Evolutionary conservation across 1,284 basidiomycete species (phyloP), one percentile per base, ranked within the genome.

Genomic region (Marasmius sp.): DNA sequence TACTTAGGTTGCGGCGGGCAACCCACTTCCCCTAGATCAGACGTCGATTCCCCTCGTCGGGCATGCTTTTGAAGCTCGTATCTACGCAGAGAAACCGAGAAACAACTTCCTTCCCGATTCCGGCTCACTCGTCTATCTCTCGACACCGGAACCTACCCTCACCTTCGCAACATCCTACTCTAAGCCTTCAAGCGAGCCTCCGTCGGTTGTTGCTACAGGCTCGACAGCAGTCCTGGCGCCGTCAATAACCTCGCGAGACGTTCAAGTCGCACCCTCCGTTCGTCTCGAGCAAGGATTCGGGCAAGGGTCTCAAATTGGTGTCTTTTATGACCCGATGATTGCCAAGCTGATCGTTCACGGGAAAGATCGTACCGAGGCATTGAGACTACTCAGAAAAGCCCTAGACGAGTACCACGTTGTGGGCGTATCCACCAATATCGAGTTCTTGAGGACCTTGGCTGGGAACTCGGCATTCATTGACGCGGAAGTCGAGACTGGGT

Each of bases 291-390:
- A 96, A 69, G 95, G 95, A 0, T 95, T 97, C 73, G 81, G 79
- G 4, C 85, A 89, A 70, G 94, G 93, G 12, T 88, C 95, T 60
- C 90, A 94, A 70, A 95, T 97, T 63, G 93, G 92, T 36, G 91
- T 95, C 3, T 94, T 89, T 76, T 98, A 98, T 73, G 95, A 98
- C 70, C 94, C 95, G 0, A 93, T 97, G 89, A 96, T 96, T 64
- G 89, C 94, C 34, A 95, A 95, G 72, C 86, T 97, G n/a, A 91
- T 97, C 48, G 94, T 94, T 9, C 92, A 95, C 68, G 95, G 93
- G 11, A 79, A 87, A 41, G 92, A 97, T 74, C 83, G 95, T n/a
- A 86, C 85, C 1, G 93, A 95, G 70, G 95, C 95, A 0, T 75
- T 98, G 64, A 81, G 92, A 9, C 81, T 93, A 69, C 81, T 97